phyloP scores from a whole-genome alignment of 495 filamentous ascomycete genomes.

The Poronia punctata region DNA sequence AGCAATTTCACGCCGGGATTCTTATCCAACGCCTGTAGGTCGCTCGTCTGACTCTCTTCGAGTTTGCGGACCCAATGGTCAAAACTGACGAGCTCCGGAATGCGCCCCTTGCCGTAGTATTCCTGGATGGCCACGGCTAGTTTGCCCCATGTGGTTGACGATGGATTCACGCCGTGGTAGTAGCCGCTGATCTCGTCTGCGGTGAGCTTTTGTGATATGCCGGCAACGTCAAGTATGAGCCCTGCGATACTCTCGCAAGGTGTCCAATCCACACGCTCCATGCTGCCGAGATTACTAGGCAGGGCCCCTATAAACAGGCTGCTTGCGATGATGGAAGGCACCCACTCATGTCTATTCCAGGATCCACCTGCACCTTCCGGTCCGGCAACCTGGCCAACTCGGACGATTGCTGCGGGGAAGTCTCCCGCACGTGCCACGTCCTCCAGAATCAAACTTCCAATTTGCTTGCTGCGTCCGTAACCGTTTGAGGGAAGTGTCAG shows the following conservation, averaged over 20 bases:
- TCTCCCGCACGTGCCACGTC: constrained; percentile 28
- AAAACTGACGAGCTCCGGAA: constrained; percentile 29
- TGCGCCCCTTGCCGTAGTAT: constrained; percentile 28
- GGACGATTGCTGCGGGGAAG: constrained; percentile 40
- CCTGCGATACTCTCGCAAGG: constrained; percentile 41
- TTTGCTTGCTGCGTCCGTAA: constrained; percentile 51
- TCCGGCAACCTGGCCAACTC: constrained; percentile 54
- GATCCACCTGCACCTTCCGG: constrained; percentile 33
- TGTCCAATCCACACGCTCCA: constrained; percentile 48
- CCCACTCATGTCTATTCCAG: constrained; percentile 55
- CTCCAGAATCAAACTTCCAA: constrained; percentile 45
- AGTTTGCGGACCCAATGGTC: constrained; percentile 36
- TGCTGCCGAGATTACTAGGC: constrained; percentile 30
- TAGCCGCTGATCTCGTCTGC: constrained; percentile 30
- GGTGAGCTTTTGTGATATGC: constrained; percentile 18
- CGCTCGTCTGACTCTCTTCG: constrained; percentile 24
- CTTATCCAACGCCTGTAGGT: constrained; percentile 22
- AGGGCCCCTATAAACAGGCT: constrained; percentile 35
- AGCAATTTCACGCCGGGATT: constrained; percentile 43
- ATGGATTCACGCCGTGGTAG: constrained; percentile 45
- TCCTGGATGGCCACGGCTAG: constrained; percentile 29
- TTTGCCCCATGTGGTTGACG: constrained; percentile 25
- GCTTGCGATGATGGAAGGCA: constrained; percentile 44
- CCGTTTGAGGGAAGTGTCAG: constrained; percentile 33
- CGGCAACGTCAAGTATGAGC: constrained; percentile 30